A percentile compares a stretch with the other conserved stretches of the same genome.
Conservation (phyloP, 1,139 yeast genomes). For the Wickerhamomyces sp. region DNA sequence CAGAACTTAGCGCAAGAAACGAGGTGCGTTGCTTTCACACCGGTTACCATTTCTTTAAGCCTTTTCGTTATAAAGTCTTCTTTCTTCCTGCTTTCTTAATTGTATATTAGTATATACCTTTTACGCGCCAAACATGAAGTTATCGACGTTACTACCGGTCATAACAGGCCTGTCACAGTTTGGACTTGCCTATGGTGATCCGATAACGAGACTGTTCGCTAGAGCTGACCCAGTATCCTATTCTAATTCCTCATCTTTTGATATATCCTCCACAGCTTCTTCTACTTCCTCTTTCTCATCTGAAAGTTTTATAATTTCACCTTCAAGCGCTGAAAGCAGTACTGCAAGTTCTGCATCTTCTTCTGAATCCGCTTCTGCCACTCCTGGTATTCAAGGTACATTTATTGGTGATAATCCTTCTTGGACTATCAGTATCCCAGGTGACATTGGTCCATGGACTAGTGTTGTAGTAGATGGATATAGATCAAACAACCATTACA, state of each 20-base stretch:
- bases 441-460: conserved; percentile 6
- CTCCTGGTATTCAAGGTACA: conserved; percentile 2
- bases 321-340: background rate
- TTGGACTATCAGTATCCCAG: conserved; percentile 5
- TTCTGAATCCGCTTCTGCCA: background rate
- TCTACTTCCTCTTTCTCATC: background rate
- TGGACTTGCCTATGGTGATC: too few species aligned
- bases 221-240: background rate
- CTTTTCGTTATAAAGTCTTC: too few species aligned
- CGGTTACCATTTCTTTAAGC: too few species aligned
- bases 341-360: background rate
- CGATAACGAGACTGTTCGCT: too few species aligned
- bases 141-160: too few species aligned
- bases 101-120: too few species aligned
- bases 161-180: too few species aligned
- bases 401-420: conserved; percentile 4
- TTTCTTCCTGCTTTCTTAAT: too few species aligned
- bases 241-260: background rate
- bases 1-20: too few species aligned
- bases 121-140: too few species aligned
- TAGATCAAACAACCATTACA: background rate
- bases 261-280: background rate
- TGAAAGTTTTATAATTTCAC: background rate
- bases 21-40: too few species aligned
- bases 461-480: background rate